Conservation (phyloP, 345 rosid species). For the Ceriops zippeliana region DNA sequence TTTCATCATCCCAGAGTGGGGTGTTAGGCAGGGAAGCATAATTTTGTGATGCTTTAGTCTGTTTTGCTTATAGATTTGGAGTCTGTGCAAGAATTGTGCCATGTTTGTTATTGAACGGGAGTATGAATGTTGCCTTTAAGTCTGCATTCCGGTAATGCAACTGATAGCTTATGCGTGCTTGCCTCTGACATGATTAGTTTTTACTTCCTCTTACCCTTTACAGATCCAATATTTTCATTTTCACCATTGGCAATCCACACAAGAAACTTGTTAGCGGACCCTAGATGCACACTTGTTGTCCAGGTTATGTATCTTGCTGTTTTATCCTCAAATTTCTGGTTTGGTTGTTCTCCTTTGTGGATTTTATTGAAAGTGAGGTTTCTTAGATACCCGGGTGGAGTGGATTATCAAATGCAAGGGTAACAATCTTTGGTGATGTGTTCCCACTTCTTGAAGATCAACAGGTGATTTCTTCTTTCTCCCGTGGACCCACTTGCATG, state of each 20-base stretch:
- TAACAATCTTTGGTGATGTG: slow-evolving; percentile 88
- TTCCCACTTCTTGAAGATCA: slow-evolving; percentile 78
- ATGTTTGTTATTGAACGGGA: background rate
- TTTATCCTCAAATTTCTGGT: slow-evolving; percentile 1
- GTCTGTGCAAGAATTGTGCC: no score
- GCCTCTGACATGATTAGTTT: background rate
- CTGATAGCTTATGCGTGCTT: background rate
- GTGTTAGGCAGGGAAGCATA: no score
- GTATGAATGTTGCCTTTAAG: background rate
- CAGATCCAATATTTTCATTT: slow-evolving; percentile 95
- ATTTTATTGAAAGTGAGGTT: slow-evolving; percentile 30
- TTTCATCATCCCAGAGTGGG: no score
- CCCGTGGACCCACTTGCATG: background rate
- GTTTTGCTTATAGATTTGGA: no score
- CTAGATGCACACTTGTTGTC: slow-evolving; percentile 90
- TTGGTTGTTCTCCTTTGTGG: slow-evolving; percentile 13
- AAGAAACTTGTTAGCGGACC: slow-evolving; percentile 81
- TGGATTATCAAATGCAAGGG: slow-evolving; percentile 97
- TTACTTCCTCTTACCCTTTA: slow-evolving; percentile 2
- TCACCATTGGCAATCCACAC: slow-evolving; percentile 96
- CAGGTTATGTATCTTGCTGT: slow-evolving; percentile 50
- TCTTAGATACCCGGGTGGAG: slow-evolving; percentile 95
- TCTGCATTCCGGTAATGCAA: background rate
- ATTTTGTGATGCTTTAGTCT: background rate
- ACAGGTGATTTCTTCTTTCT: slow-evolving; percentile 46